Conservation (phyloP, 106 monocot species). For the Alisma plantagoaquatica region DNA sequence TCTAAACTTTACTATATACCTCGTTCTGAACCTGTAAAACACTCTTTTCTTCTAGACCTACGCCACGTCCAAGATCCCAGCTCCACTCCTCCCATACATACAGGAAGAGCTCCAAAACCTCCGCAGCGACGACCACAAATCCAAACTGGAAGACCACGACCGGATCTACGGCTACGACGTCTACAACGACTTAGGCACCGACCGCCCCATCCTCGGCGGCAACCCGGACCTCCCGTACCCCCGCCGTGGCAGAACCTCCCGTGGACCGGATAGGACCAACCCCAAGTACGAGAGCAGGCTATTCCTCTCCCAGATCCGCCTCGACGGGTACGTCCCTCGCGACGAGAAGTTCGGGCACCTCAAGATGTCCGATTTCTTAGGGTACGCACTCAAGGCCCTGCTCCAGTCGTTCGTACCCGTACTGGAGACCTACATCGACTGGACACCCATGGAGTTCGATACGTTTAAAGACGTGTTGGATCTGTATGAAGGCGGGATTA, state of each 20-base stretch:
- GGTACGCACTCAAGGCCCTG: slow-evolving; percentile 39
- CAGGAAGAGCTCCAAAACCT: background rate
- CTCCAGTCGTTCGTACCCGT: slow-evolving; percentile 30
- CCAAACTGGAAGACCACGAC: slow-evolving; percentile 19
- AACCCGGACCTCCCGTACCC: slow-evolving; percentile 43
- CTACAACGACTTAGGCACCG: slow-evolving; percentile 56
- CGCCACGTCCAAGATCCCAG: background rate
- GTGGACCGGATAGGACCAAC: slow-evolving; percentile 34
- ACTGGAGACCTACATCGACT: slow-evolving; percentile 25
- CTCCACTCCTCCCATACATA: background rate
- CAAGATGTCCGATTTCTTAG: slow-evolving; percentile 72
- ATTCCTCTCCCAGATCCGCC: slow-evolving; percentile 12
- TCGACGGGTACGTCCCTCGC: slow-evolving; percentile 59
- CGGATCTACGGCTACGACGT: slow-evolving; percentile 46
- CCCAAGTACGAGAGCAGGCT: slow-evolving; percentile 51
- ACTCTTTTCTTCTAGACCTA: slow-evolving; percentile 1
- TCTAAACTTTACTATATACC: too few relatives aligned
- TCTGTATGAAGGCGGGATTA: slow-evolving; percentile 51
- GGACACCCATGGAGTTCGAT: slow-evolving; percentile 50
- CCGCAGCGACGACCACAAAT: background rate
- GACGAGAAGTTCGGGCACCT: slow-evolving; percentile 82
- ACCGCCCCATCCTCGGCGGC: slow-evolving; percentile 45
- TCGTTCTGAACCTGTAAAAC: background rate
- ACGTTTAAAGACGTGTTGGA: slow-evolving; percentile 47
- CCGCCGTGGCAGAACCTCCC: slow-evolving; percentile 45